These are phyloP conservation scores for Iberis pinnata DNA, from an alignment of 345 rosid species.

Conservation along the genomic window DNA sequence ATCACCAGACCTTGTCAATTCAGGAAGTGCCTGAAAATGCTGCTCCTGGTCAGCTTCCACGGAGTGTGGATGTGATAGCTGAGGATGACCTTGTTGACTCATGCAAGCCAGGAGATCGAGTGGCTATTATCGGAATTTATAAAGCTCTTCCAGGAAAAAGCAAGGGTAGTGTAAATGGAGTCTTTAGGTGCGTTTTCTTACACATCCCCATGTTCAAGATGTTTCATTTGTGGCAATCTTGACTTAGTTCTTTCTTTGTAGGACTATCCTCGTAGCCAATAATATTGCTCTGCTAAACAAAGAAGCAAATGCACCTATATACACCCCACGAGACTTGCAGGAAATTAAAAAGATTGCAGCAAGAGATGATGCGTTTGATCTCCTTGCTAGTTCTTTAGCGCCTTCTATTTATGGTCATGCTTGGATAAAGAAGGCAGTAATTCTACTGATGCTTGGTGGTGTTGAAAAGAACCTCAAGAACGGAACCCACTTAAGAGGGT, in stretches of 20 bases:
- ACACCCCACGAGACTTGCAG: slow-evolving; percentile 67
- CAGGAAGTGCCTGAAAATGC: slow-evolving; percentile 99
- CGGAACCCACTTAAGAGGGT: slow-evolving; percentile 98
- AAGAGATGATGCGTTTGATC: slow-evolving; percentile 81
- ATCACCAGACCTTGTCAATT: slow-evolving; percentile 93
- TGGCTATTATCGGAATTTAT: slow-evolving; percentile 79
- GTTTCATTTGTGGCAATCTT: slow-evolving; percentile 7
- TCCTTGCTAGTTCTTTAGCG: slow-evolving; percentile 84
- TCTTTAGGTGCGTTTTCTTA: slow-evolving; percentile 57
- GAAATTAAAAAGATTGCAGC: slow-evolving; percentile 80
- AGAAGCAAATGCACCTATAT: slow-evolving; percentile 93
- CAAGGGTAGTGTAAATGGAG: slow-evolving; percentile 97
- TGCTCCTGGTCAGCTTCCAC: slow-evolving; percentile 99
- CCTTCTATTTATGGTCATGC: slow-evolving; percentile 95
- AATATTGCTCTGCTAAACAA: slow-evolving; percentile 85
- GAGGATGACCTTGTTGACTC: slow-evolving; percentile 97
- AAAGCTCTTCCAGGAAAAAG: slow-evolving; percentile 94
- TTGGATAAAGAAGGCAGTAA: slow-evolving; percentile 96
- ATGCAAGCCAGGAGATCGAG: slow-evolving; percentile 98
- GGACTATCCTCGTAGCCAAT: slow-evolving; percentile 89
- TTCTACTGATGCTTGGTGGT: slow-evolving; percentile 91
- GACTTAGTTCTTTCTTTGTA: slow-evolving; percentile 31
- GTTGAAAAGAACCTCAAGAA: slow-evolving; percentile 89
- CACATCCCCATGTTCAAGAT: neutral
- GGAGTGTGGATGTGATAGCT: slow-evolving; percentile 85